These are phyloP conservation scores for Coffea eugenioides DNA, from an alignment of 257 asterid species.

Conservation along the genomic window DNA sequence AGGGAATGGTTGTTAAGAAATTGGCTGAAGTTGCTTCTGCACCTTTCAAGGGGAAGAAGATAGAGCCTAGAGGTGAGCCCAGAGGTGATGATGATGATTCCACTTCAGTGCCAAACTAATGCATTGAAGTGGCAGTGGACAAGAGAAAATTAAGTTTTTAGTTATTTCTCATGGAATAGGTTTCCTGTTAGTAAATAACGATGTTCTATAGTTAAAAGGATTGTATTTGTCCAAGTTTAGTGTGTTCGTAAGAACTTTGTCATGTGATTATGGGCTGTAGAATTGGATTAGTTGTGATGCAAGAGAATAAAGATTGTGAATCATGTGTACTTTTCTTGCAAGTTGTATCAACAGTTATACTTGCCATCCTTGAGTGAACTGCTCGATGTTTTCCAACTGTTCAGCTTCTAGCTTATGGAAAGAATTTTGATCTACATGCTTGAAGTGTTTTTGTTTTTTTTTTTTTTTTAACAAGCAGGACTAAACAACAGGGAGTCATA, in stretches of 20 bases:
- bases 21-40: no score
- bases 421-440: neutral
- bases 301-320: neutral
- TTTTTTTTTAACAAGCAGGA: no score
- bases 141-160: neutral
- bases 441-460: neutral
- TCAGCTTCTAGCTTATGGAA: neutral
- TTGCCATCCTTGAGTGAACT: neutral
- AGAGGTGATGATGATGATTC: no score
- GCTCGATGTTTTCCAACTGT: neutral
- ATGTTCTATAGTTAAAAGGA: neutral
- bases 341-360: neutral
- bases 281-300: neutral
- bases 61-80: no score
- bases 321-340: neutral
- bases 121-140: neutral
- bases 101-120: no score
- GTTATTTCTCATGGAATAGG: neutral
- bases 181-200: neutral
- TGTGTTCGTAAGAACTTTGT: neutral
- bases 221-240: neutral
- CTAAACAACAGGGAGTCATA: no score
- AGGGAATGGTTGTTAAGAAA: no score
- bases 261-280: neutral
- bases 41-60: no score